These are phyloP conservation scores for Ramaria sp. DNA, from an alignment of 768 basidiomycete species.

Conservation along the genomic window DNA sequence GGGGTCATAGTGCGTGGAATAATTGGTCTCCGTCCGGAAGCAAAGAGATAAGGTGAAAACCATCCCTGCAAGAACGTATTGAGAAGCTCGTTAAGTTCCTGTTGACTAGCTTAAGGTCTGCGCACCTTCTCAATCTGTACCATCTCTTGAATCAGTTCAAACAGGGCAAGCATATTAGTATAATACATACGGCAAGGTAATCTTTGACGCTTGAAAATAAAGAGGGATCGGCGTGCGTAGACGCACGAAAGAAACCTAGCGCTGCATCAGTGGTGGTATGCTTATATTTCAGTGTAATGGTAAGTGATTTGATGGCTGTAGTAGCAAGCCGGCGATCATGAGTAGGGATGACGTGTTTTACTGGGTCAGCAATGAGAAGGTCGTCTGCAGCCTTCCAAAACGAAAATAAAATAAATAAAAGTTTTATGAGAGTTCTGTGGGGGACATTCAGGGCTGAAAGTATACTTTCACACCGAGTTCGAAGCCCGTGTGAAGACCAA, in stretches of 20 bases:
- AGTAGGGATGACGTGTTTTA: slow-evolving; percentile 39
- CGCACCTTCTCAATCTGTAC: background rate
- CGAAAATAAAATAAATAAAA: background rate
- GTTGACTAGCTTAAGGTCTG: background rate
- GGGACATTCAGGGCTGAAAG: background rate
- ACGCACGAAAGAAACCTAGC: slow-evolving; percentile 51
- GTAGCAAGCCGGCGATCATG: slow-evolving; percentile 45
- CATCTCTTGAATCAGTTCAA: background rate
- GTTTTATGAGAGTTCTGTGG: too few species aligned
- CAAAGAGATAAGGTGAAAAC: slow-evolving; percentile 59
- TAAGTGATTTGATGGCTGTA: slow-evolving; percentile 42
- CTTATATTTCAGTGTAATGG: slow-evolving; percentile 52
- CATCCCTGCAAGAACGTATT: slow-evolving; percentile 42
- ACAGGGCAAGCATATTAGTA: background rate
- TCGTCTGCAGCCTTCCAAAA: slow-evolving; percentile 30
- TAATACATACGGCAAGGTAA: slow-evolving; percentile 35
- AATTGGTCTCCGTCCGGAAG: slow-evolving; percentile 45
- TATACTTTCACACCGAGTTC: slow-evolving; percentile 32
- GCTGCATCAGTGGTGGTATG: slow-evolving; percentile 47
- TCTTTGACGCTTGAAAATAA: slow-evolving; percentile 52
- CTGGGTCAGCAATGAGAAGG: slow-evolving; percentile 35
- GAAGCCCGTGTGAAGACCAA: slow-evolving; percentile 44
- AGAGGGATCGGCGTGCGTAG: slow-evolving; percentile 48
- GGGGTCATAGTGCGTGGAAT: slow-evolving; percentile 55
- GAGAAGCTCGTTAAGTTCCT: background rate